Conservation (phyloP, 345 rosid genomes). For the Erysimum cheiranthoides region DNA sequence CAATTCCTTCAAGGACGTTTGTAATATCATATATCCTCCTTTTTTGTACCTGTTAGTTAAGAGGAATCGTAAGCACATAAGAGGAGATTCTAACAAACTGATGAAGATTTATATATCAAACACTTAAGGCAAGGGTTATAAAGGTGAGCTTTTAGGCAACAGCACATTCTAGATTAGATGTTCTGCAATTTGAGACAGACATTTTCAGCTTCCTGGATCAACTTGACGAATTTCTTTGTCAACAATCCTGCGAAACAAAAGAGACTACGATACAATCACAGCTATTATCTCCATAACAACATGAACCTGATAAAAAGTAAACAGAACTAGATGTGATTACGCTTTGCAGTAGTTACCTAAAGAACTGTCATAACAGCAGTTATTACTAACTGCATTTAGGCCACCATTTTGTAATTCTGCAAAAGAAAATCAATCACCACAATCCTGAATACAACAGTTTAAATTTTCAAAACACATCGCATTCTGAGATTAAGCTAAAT, state of each 20-base stretch:
- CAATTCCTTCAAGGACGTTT: conserved; percentile 80
- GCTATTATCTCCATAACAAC: neutral
- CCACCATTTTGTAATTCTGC: conserved; percentile 54
- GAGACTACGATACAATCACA: conserved; percentile 6
- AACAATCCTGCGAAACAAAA: conserved; percentile 56
- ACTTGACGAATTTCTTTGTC: conserved; percentile 68
- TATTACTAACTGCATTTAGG: conserved; percentile 48
- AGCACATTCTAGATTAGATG: too few relatives aligned
- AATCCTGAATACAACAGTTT: conserved; percentile 8
- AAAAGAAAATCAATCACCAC: conserved; percentile 18
- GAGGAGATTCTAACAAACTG: conserved; percentile 22
- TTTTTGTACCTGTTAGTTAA: conserved; percentile 77
- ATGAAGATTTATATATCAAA: conserved; percentile 14
- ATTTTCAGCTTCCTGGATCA: conserved; percentile 64
- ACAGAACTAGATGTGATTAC: conserved; percentile 2
- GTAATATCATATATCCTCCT: conserved; percentile 90
- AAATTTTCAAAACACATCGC: neutral
- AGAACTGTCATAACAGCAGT: conserved; percentile 75
- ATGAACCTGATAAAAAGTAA: neutral
- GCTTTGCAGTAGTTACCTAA: conserved; percentile 54
- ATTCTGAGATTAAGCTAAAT: neutral
- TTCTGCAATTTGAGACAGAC: neutral
- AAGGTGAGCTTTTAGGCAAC: neutral
- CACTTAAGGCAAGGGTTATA: neutral
- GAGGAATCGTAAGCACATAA: conserved; percentile 28